A percentile compares a stretch with the other conserved stretches of the same genome.
phyloP scores from a whole-genome alignment of 495 filamentous ascomycete species.

The Aspergillus asperescens region DNA sequence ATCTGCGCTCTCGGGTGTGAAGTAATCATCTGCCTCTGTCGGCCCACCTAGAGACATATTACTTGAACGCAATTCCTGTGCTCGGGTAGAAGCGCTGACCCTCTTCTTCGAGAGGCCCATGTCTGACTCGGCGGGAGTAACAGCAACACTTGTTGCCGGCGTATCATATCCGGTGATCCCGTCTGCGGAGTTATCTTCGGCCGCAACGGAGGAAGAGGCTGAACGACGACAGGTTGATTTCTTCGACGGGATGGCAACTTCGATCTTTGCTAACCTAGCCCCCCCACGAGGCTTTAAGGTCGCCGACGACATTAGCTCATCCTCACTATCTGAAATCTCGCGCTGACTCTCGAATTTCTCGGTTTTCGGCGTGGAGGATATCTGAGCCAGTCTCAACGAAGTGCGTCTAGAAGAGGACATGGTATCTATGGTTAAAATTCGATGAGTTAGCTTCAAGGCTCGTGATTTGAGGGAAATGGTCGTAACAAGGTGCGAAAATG shows the following conservation, averaged over 20 bases:
- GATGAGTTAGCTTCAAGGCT: not conserved
- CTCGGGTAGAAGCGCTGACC: conserved; percentile 39
- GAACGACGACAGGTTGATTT: conserved; percentile 23
- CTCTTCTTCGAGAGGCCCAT: conserved; percentile 24
- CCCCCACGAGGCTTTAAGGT: not conserved
- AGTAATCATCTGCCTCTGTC: conserved; percentile 26
- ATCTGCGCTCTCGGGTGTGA: conserved; percentile 41
- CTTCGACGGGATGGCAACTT: conserved; percentile 41
- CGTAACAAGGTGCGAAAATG: not conserved
- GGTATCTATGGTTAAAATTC: not conserved
- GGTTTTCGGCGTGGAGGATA: conserved; percentile 16
- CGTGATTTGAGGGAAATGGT: not conserved
- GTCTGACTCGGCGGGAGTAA: conserved; percentile 49
- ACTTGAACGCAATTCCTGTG: conserved; percentile 37
- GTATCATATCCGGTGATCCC: conserved; percentile 63
- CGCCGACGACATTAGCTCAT: not conserved
- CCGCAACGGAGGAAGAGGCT: conserved; percentile 27
- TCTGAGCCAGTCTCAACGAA: conserved; percentile 24
- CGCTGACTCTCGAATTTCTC: conserved; percentile 1
- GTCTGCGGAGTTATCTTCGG: conserved; percentile 30
- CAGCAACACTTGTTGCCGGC: conserved; percentile 67
- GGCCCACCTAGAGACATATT: conserved; percentile 28
- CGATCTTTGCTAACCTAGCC: conserved; percentile 10
- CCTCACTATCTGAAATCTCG: not conserved
- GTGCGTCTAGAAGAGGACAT: conserved; percentile 17